Percentiles rank a stretch among this genome's conserved stretches.
Conservation (phyloP, 768 basidiomycete genomes). For the Polyporus arcularius region DNA sequence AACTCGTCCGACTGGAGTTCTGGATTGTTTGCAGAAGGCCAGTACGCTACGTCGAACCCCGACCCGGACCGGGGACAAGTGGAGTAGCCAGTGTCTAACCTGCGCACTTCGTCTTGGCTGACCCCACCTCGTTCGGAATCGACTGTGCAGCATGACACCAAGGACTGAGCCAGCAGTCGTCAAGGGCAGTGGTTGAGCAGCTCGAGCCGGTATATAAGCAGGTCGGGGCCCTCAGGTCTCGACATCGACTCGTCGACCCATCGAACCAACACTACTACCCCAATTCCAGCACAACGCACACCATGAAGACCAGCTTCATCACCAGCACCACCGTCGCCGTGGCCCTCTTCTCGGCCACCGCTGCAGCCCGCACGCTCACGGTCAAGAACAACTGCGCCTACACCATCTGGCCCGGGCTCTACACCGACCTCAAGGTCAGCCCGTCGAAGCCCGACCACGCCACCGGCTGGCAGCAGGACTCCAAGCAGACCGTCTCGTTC, state of each 20-base stretch:
- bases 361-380: slow-evolving; percentile 32
- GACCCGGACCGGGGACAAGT: too few relatives aligned
- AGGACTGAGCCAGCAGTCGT: too few relatives aligned
- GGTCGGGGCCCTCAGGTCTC: neutral
- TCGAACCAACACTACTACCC: neutral
- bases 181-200: neutral
- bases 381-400: slow-evolving; percentile 43
- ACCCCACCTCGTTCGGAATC: too few relatives aligned
- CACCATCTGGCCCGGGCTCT: slow-evolving; percentile 38
- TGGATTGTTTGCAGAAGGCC: too few relatives aligned
- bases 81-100: too few relatives aligned
- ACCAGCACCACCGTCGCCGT: slow-evolving; percentile 2
- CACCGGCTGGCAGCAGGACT: slow-evolving; percentile 31
- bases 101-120: too few relatives aligned
- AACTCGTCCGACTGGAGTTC: too few relatives aligned
- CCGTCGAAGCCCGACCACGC: slow-evolving; percentile 27
- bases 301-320: slow-evolving; percentile 17
- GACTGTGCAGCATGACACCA: too few relatives aligned
- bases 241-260: neutral
- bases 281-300: neutral
- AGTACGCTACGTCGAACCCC: too few relatives aligned
- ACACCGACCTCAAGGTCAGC: slow-evolving; percentile 35
- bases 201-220: neutral
- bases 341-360: slow-evolving; percentile 8
- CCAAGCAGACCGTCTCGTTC: slow-evolving; percentile 29